Evolutionary conservation across 164 flowering plant genomes (phyloP), one percentile per base, ranked within the genome.

Genomic region (Protea cynaroides): DNA sequence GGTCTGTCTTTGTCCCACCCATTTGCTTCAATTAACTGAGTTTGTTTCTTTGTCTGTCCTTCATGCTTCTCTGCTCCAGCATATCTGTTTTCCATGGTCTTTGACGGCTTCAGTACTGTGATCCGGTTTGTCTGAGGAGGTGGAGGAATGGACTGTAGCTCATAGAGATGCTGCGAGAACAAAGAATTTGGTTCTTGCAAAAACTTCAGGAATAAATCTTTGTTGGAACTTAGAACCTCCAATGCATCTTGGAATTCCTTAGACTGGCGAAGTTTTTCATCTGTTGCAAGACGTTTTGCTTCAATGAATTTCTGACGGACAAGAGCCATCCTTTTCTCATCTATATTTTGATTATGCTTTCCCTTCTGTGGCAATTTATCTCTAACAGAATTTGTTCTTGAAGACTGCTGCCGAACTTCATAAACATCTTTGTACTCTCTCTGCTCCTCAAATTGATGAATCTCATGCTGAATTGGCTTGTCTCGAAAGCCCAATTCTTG

Each of bases 211-310:
- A 94, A 85, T 56, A 86, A 72, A 66, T 91, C 97, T 65, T 70
- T 82, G 58, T 91, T 86, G 67, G 96, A 81, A 76, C 86, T 88
- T 40, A 91, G 65, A 61, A 89, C 87, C 74, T 89, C 98, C 38
- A 89, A 52, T 49, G 97, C 96, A 74, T 89, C 97, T 70, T 86
- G 86, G 64, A 91, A 94, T 69, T 94, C 92, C 81, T 85, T 83
- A 23, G 96, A 82, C 72, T 88, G 86, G 24, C 86, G 81, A 65
- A 83, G 86, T 49, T 79, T 94, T 71, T 87, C 96, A 69, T 88
- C 88, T 25, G 84, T 84, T 1, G 85, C 75, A 40, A 86, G 69
- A n/a, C 86, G 88, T 70, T 94, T 94, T 64, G 92, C 95, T 79
- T 94, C 97, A 47, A 80, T 69, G 71, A 91, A 90, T 71, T 90